A percentile compares a stretch with the other conserved stretches of the same genome.
Conservation (phyloP, 495 filamentous ascomycete species). For the Tuber borchii region DNA sequence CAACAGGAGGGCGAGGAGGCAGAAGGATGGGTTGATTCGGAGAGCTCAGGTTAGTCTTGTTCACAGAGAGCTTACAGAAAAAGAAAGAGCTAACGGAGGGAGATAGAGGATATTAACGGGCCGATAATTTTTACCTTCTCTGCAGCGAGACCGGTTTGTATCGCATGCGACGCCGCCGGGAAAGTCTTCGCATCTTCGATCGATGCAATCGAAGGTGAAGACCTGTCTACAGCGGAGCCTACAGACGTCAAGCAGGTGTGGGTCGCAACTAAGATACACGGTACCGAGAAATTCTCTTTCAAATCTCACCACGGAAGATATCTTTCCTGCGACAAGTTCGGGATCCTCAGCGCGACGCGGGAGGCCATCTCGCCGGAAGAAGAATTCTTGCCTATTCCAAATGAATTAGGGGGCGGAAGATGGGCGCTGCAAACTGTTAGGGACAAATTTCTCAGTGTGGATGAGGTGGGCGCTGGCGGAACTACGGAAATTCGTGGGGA, state of each 20-base stretch:
- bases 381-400: slow-evolving; percentile 51
- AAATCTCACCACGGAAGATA: slow-evolving; percentile 87
- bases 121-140: slow-evolving; percentile 76
- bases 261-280: slow-evolving; percentile 78
- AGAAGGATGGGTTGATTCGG: slow-evolving; percentile 73
- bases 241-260: slow-evolving; percentile 93
- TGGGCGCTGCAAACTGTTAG: slow-evolving; percentile 42
- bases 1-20: slow-evolving; percentile 39
- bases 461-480: slow-evolving; percentile 35
- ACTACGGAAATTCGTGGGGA: slow-evolving; percentile 66
- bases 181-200: slow-evolving; percentile 71
- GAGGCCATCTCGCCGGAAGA: slow-evolving; percentile 79
- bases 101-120: slow-evolving; percentile 64
- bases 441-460: slow-evolving; percentile 43
- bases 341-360: slow-evolving; percentile 64
- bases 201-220: slow-evolving; percentile 75
- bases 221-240: slow-evolving; percentile 75
- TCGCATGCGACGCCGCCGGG: slow-evolving; percentile 78
- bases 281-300: slow-evolving; percentile 60
- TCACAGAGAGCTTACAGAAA: neutral
- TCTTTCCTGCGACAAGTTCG: slow-evolving; percentile 75
- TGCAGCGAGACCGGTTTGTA: slow-evolving; percentile 58
- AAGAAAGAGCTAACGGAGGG: neutral
- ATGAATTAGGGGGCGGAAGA: slow-evolving; percentile 28
- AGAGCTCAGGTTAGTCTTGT: slow-evolving; percentile 45